These are phyloP conservation scores for Cutaneotrichosporon sp. DNA, from an alignment of 1,284 basidiomycete genomes.

Conservation along the genomic window DNA sequence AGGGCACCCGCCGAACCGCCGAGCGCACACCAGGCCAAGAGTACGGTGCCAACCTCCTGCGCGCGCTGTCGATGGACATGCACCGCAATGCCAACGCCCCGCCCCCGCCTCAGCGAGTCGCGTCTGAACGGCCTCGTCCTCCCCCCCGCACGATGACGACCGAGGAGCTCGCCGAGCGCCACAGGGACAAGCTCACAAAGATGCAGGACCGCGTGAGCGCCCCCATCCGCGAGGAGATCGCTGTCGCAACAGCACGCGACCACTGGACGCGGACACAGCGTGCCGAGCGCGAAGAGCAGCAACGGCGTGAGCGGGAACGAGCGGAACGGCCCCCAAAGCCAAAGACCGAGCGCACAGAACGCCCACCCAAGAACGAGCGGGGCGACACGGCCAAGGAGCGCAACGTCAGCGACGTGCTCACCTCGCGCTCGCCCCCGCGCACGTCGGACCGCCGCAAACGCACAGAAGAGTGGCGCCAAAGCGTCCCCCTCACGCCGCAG, in stretches of 20 bases:
- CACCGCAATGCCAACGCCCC: neutral
- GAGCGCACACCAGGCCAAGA: slow-evolving; percentile 6
- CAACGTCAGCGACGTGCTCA: neutral
- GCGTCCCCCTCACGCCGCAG: slow-evolving; percentile 3
- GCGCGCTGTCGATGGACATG: slow-evolving; percentile 5
- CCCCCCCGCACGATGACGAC: slow-evolving; percentile 32
- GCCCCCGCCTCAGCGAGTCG: neutral
- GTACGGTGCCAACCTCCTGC: slow-evolving; percentile 16
- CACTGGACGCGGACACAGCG: slow-evolving; percentile 9
- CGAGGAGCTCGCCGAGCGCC: slow-evolving; percentile 45
- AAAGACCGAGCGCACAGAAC: neutral
- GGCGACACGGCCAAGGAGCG: slow-evolving; percentile 7
- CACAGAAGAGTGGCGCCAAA: slow-evolving; percentile 18
- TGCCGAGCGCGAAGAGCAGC: slow-evolving; percentile 12
- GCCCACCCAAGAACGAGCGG: slow-evolving; percentile 2
- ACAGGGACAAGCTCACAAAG: slow-evolving; percentile 36
- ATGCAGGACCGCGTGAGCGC: slow-evolving; percentile 41
- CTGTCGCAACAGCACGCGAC: slow-evolving; percentile 20
- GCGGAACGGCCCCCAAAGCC: too few relatives aligned
- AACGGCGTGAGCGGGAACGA: slow-evolving; percentile 1
- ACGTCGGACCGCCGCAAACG: slow-evolving; percentile 4
- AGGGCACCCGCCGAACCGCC: neutral
- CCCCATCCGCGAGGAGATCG: slow-evolving; percentile 34
- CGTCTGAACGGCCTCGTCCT: neutral
- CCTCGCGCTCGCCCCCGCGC: neutral